Conservation (phyloP, 2,329 filamentous ascomycete species). For the Xylaria sp. region DNA sequence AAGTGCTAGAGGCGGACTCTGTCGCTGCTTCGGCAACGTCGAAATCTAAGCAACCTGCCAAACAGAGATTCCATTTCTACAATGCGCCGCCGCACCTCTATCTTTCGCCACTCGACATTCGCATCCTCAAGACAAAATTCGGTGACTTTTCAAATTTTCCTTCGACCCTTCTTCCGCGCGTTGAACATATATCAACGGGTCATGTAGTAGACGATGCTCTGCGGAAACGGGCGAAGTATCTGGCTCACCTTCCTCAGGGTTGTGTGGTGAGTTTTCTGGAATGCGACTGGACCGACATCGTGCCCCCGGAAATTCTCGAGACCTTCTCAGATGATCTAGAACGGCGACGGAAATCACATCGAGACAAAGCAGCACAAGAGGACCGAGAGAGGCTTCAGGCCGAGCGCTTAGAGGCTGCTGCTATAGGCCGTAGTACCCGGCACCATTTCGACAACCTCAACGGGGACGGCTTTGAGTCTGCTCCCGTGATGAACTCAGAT, state of each 20-base stretch:
- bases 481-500: slow-evolving; percentile 55
- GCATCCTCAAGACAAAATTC: slow-evolving; percentile 88
- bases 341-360: slow-evolving; percentile 74
- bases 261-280: slow-evolving; percentile 91
- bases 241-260: slow-evolving; percentile 85
- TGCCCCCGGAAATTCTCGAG: slow-evolving; percentile 75
- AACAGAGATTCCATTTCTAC: slow-evolving; percentile 80
- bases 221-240: slow-evolving; percentile 83
- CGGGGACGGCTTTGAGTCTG: slow-evolving; percentile 48
- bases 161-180: slow-evolving; percentile 81
- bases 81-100: slow-evolving; percentile 87
- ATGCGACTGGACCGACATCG: slow-evolving; percentile 93
- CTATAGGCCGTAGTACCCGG: slow-evolving; percentile 61
- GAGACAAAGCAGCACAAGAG: slow-evolving; percentile 83
- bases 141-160: slow-evolving; percentile 83
- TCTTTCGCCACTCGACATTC: slow-evolving; percentile 86
- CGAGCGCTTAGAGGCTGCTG: slow-evolving; percentile 77
- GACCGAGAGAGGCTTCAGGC: slow-evolving; percentile 84
- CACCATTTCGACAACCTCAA: slow-evolving; percentile 46
- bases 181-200: slow-evolving; percentile 88
- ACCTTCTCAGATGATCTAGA: slow-evolving; percentile 79
- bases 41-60: slow-evolving; percentile 41
- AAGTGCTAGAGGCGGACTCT: slow-evolving; percentile 42
- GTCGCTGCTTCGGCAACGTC: slow-evolving; percentile 33
- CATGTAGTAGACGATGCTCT: slow-evolving; percentile 86